Conservation (phyloP, 2,329 filamentous ascomycete genomes). For the Cladosporium cucumerinum region DNA sequence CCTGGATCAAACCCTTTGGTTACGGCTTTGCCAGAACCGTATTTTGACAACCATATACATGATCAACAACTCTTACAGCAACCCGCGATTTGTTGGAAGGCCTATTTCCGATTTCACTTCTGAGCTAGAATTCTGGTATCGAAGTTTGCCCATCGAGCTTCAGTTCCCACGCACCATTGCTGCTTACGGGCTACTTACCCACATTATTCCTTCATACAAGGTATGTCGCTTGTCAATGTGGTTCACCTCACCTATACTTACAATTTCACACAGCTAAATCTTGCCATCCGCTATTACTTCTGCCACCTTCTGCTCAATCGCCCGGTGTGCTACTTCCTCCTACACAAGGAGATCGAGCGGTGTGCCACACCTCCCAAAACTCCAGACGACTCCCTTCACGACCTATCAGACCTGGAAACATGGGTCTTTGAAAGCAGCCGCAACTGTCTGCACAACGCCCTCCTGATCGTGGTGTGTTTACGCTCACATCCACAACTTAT, state of each 20-base stretch:
- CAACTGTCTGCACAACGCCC: conserved; percentile 16
- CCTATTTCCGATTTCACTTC: conserved; percentile 16
- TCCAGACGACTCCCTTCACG: conserved; percentile 10
- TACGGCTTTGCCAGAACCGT: conserved; percentile 14
- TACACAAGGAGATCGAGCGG: conserved; percentile 17
- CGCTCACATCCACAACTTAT: conserved; percentile 15
- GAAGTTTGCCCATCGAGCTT: conserved; percentile 15
- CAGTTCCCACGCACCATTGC: conserved; percentile 15
- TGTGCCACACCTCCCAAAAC: conserved; percentile 16
- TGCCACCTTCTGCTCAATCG: conserved; percentile 15
- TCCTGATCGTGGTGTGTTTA: conserved; percentile 13
- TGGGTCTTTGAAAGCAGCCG: conserved; percentile 18
- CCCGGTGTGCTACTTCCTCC: conserved; percentile 15
- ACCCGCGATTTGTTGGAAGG: conserved; percentile 12
- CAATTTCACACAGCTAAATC: conserved; percentile 6
- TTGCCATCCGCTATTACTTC: conserved; percentile 17
- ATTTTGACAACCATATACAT: conserved; percentile 17
- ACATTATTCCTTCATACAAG: conserved; percentile 17
- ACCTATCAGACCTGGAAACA: conserved; percentile 13
- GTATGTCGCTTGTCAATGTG: background rate
- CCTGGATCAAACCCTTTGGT: conserved; percentile 15
- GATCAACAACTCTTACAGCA: conserved; percentile 18
- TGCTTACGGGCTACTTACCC: conserved; percentile 14
- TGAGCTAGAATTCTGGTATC: conserved; percentile 16
- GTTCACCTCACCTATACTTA: background rate